Conservation (phyloP, 352 stramenopile genomes). For the Phytopythium boreale region DNA sequence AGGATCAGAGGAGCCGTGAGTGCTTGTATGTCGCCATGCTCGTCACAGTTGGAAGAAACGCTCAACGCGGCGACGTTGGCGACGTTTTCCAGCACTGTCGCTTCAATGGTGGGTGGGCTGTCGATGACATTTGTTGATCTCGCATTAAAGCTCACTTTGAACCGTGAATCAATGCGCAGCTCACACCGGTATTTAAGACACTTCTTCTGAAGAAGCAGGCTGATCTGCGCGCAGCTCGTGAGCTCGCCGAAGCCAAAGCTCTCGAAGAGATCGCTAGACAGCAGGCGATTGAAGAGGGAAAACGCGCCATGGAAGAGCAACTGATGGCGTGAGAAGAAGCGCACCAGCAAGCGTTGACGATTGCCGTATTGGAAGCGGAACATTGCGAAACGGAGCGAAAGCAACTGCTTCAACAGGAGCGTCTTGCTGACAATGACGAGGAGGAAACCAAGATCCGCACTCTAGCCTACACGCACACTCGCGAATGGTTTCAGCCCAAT, state of each 20-base stretch:
- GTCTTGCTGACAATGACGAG: constrained; percentile 48
- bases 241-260: constrained; percentile 15
- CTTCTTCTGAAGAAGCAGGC: constrained; percentile 33
- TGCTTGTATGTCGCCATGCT: constrained; percentile 15
- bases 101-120: constrained; percentile 15
- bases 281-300: constrained; percentile 8
- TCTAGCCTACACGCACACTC: constrained; percentile 50
- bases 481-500: constrained; percentile 60
- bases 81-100: constrained; percentile 23
- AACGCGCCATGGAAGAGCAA: constrained; percentile 4
- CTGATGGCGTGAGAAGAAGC: constrained; percentile 8
- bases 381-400: constrained; percentile 17
- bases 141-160: background rate
- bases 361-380: constrained; percentile 18
- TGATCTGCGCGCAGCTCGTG: constrained; percentile 16
- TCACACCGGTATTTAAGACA: constrained; percentile 30
- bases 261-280: background rate
- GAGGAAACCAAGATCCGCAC: constrained; percentile 59
- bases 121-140: constrained; percentile 1
- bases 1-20: background rate
- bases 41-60: constrained; percentile 26
- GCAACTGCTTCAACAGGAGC: constrained; percentile 27
- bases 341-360: constrained; percentile 8
- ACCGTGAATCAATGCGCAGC: constrained; percentile 12
- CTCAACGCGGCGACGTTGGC: constrained; percentile 36